Conservation (phyloP, 192 early-diverging fungal species). For the Mortierella alpina region DNA sequence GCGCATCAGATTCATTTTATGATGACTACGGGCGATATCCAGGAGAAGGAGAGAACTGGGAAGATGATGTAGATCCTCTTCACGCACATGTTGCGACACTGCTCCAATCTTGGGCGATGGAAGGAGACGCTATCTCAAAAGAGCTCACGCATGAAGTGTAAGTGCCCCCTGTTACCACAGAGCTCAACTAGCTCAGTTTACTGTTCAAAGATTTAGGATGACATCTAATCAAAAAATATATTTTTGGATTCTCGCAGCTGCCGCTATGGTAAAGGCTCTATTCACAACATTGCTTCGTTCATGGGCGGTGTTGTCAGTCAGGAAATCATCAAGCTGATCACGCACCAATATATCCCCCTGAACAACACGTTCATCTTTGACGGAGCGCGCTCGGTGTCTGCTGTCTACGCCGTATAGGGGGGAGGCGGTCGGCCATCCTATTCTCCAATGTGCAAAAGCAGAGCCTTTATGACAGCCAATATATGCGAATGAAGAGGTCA, state of each 20-base stretch:
- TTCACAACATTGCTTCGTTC: constrained; percentile 87
- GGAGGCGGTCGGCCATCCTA: neutral
- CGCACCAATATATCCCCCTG: constrained; percentile 93
- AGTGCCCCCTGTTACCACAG: constrained; percentile 13
- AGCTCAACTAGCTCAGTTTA: neutral
- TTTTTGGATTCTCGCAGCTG: constrained; percentile 46
- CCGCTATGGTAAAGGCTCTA: constrained; percentile 77
- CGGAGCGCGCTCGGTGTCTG: constrained; percentile 73
- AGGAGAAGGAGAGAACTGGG: constrained; percentile 64
- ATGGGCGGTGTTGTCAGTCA: constrained; percentile 92
- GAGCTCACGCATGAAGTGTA: constrained; percentile 77
- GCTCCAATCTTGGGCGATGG: constrained; percentile 56
- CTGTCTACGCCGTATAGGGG: constrained; percentile 54
- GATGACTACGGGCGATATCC: constrained; percentile 68
- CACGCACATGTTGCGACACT: constrained; percentile 59
- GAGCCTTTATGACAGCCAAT: neutral
- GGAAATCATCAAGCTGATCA: constrained; percentile 96
- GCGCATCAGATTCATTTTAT: constrained; percentile 75
- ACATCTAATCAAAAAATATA: neutral
- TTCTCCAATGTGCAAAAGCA: neutral
- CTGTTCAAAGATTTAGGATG: neutral
- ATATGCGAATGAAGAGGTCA: neutral
- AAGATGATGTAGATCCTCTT: constrained; percentile 64
- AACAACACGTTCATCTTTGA: constrained; percentile 90
- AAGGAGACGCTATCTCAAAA: constrained; percentile 52